Evolutionary conservation across 768 basidiomycete species (phyloP), one percentile per base, ranked within the genome.

Genomic region (Tylopilus balloui): DNA sequence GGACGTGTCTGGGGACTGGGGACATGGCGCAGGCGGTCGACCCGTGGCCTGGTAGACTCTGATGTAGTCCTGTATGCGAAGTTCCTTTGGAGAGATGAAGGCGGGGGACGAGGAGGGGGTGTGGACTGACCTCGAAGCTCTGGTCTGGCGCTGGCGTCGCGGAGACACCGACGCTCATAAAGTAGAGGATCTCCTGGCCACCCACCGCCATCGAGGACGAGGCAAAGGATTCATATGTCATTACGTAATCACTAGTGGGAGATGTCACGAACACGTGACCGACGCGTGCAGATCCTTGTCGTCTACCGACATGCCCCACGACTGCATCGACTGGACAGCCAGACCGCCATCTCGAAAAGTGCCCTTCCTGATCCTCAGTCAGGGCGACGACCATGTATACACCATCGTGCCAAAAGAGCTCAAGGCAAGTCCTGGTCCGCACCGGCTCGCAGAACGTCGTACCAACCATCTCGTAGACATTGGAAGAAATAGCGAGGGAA

Each of bases 1-100:
- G 2, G 72, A 68, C 17, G 69, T 71, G n/a, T 69, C 63, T 0
- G 83, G 83, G 3, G 70, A 61, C 44, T 67, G 70, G 0, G 80
- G 77, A 31, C 71, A 72, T 9, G 81, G 79, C 14, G 45, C 56
- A 4, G 83, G 83, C 5, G 77, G 71, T 34, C 65, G 58, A 14
- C 77, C 73, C 0, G 78, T 78, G 0, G 72, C 53, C 24, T 55
- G 60, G 55, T 79, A 83, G 1, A 77, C 71, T 19, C 62, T 64
- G 24, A 81, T 53, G 54, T 85, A 85, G 59, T 83, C 82, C 31
- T 73, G 67, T 5, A 74, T 54, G 32, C 83, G 77, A 21, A 72
- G 64, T 69, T 84, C 83, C 83, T 84, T 2, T 13, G 21, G 14
- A 52, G 11, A 20, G 8, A 20, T 20, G 29, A 31, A 14, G 3